Conservation (phyloP, 805 yeast genomes). For the Scheffersomyces lignosus region DNA sequence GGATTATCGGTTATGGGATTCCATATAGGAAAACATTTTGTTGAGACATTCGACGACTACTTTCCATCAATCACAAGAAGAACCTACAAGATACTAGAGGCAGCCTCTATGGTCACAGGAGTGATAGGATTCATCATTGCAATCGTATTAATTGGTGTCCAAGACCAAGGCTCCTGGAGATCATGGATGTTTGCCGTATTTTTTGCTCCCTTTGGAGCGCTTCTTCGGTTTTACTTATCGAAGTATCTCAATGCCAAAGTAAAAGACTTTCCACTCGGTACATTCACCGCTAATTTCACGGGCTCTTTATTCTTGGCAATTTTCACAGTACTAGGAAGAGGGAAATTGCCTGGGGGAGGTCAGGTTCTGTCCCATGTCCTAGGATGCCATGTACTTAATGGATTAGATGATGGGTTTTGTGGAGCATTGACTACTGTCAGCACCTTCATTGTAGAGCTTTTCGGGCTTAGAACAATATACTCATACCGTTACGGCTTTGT, state of each 20-base stretch:
- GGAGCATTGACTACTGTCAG: constrained; percentile 75
- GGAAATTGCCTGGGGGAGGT: constrained; percentile 25
- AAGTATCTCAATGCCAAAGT: constrained; percentile 44
- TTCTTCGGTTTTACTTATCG: constrained; percentile 55
- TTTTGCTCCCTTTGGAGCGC: constrained; percentile 73
- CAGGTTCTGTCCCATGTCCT: constrained; percentile 30
- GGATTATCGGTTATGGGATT: constrained; percentile 62
- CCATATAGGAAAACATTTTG: constrained; percentile 56
- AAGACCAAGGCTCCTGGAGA: constrained; percentile 48
- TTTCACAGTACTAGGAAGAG: constrained; percentile 45
- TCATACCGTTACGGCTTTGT: constrained; percentile 52
- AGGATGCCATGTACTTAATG: constrained; percentile 53
- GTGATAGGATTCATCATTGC: constrained; percentile 25
- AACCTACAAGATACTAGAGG: constrained; percentile 22
- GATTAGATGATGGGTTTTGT: constrained; percentile 64
- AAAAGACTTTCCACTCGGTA: constrained; percentile 54
- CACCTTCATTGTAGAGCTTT: constrained; percentile 72
- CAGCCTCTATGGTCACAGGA: constrained; percentile 20
- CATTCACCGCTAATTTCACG: constrained; percentile 38
- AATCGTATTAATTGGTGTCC: constrained; percentile 43
- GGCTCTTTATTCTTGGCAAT: constrained; percentile 38
- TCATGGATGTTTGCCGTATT: constrained; percentile 67
- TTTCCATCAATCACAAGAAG: constrained; percentile 14
- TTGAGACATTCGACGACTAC: constrained; percentile 22
- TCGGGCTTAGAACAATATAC: constrained; percentile 23